Conservation (phyloP, 2,329 filamentous ascomycete genomes). For the Coniochaeta pulveracea region DNA sequence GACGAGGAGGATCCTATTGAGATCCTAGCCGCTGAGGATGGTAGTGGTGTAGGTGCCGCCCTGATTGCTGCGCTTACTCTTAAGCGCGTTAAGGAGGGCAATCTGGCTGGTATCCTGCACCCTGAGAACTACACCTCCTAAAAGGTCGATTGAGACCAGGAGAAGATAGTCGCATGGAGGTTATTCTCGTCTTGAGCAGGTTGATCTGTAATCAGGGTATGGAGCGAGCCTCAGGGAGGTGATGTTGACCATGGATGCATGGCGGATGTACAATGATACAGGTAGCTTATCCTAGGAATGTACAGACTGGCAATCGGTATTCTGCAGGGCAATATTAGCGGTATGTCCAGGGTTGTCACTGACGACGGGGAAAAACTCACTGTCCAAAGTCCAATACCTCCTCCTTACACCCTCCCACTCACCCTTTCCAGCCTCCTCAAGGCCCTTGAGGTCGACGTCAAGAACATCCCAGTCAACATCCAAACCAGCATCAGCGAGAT, state of each 20-base stretch:
- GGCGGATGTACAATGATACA: too few relatives aligned
- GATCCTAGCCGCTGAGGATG: constrained; percentile 85
- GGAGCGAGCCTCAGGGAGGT: too few relatives aligned
- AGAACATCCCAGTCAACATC: constrained; percentile 81
- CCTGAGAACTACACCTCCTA: constrained; percentile 55
- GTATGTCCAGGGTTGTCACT: not conserved
- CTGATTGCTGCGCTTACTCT: constrained; percentile 71
- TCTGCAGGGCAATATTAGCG: constrained; percentile 23
- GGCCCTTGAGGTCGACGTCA: constrained; percentile 52
- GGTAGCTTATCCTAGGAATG: constrained; percentile 54
- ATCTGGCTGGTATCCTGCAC: constrained; percentile 52
- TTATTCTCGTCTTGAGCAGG: too few relatives aligned
- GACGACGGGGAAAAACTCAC: constrained; percentile 26
- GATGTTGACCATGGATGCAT: too few relatives aligned
- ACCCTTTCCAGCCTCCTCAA: constrained; percentile 55
- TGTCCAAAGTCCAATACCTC: constrained; percentile 80
- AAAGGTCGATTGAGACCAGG: too few relatives aligned
- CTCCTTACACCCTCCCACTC: constrained; percentile 85
- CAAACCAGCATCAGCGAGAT: constrained; percentile 77
- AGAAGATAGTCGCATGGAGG: too few relatives aligned
- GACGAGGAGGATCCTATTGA: constrained; percentile 80
- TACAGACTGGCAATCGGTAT: constrained; percentile 66
- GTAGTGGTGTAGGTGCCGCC: constrained; percentile 91
- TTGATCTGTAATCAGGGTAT: too few relatives aligned
- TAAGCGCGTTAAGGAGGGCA: constrained; percentile 52